phyloP scores from a whole-genome alignment of 805 yeast species.

The Kodamaea hsintzibuensis region DNA sequence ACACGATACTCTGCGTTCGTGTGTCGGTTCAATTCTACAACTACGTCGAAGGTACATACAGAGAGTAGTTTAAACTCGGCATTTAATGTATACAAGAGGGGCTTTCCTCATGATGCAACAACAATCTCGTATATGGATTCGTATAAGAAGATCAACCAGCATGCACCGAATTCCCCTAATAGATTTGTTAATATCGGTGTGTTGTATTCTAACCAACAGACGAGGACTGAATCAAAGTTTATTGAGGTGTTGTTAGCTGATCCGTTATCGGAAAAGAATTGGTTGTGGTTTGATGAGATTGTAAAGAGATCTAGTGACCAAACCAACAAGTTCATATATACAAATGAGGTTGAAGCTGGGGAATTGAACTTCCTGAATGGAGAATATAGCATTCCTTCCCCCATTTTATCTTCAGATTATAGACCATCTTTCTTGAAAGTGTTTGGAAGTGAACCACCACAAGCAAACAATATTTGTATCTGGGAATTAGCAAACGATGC shows the following conservation, averaged over 20 bases:
- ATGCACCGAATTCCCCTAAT: conserved; percentile 11
- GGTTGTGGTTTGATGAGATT: conserved; percentile 32
- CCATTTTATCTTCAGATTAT: conserved; percentile 27
- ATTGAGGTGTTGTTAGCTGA: conserved; percentile 40
- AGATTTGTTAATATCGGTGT: conserved; percentile 31
- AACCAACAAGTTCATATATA: conserved; percentile 23
- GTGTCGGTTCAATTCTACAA: background rate
- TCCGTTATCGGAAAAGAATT: conserved; percentile 36
- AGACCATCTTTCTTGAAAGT: conserved; percentile 23
- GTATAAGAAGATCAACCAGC: conserved; percentile 15
- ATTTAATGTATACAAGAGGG: conserved; percentile 14
- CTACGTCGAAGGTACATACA: background rate
- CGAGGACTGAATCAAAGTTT: conserved; percentile 26
- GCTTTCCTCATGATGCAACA: conserved; percentile 22
- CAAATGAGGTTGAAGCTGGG: conserved; percentile 4
- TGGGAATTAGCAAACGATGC: background rate
- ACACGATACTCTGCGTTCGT: background rate
- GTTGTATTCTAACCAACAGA: conserved; percentile 28
- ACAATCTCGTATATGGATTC: conserved; percentile 17
- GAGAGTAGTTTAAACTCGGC: conserved; percentile 4
- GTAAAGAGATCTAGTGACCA: conserved; percentile 19
- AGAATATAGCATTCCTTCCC: conserved; percentile 25
- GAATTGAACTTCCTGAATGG: background rate
- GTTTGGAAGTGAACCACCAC: background rate
- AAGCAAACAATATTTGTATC: conserved; percentile 5